Base-by-base conservation (phyloP, 1,284 basidiomycete genomes). In the Chondrostereum purpureum region DNA sequence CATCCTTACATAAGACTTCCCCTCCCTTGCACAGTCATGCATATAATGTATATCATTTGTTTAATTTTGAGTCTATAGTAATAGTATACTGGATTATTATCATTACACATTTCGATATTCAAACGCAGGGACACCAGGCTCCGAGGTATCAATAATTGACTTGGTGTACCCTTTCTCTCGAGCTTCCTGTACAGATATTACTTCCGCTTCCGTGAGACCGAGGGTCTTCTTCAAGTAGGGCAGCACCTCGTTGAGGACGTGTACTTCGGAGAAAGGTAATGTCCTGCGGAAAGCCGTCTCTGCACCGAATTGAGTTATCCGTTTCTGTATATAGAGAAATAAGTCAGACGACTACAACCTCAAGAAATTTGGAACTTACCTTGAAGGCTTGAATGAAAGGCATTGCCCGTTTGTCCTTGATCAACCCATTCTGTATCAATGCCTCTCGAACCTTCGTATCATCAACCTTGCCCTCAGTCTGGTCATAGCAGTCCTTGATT, bases 401-500 rank as follows among this genome's bases (percentile, higher is more conserved):
- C 94, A 98, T 98, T 36, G 78, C 78, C 50, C 85, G 83, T 73
- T 98, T 98, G 68, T 98, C 92, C 78, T 97, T 97, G 66, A 92
- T 83, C 64, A 97, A 62, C 11, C 90, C 92, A n/a, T 73, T 77
- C 59, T 78, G 73, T 10, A 74, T 77, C 53, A 98, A 65, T 49
- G 80, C 60, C 58, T 82, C 72, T 57, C 85, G 78, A 50, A 96
- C 78, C 63, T 83, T 85, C 42, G 69, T 81, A 60, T 98, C 93
- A 62, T 99, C 91, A 34, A 97, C 83, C 54, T 72, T 77, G 50
- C 81, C 77, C 18, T 69, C 69, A 43, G 68, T 65, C 42, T 69
- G 70, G 50, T 76, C 70, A 59, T 87, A 93, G 17, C 85, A 73
- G 13, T 80, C 78, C 66, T 81, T 78, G 45, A 97, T 75, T 38